Base-by-base conservation (phyloP, 306 rosid species). In the Begonia loranthoides region DNA sequence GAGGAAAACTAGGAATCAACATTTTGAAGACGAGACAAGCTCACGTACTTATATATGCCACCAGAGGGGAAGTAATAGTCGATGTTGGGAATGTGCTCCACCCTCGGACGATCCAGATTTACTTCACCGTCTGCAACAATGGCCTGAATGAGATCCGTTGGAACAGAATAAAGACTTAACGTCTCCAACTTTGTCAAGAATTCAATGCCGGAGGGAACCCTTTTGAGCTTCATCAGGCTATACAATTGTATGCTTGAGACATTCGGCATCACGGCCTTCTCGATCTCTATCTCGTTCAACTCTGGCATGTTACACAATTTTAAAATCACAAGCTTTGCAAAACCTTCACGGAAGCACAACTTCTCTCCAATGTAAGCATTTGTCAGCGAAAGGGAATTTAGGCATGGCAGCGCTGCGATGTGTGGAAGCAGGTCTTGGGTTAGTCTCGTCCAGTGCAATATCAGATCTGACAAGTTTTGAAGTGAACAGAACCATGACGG, bases 361-460 rank as follows among this genome's bases (percentile, higher is more conserved):
- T 10, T 6, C 0, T 34, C 36, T 14, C 66, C 66, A 1, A 1
- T 41, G 17, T 62, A 62, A 3, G 66, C 54, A 34, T 53, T 53
- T 12, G 19, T 9, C 13, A 46, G 45, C 12, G 15, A 10, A 11
- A 53, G 45, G 4, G 45, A 10, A 3, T 39, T 13, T 46, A 53
- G 7, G 46, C 53, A 51, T 9, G 54, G 66, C 10, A 62, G 41
- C 53, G 53, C 13, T 33, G 13, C 38, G 13, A 52, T 45, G 43
- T 34, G 24, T 12, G 19, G 16, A 4, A 62, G 41, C 8, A 46
- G 15, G 10, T 52, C 38, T 53, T 53, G 48, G 14, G 19, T 17
- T 34, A 36, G 24, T 52, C 66, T 53, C 19, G 59, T 44, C 59
- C 53, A 62, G 17, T 40, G 57, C 43, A 53, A 40, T 28, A 10